Evolutionary conservation across 2,329 filamentous ascomycete genomes (phyloP), one percentile per base, ranked within the genome.

Genomic region (Trichoderma simmonsii): DNA sequence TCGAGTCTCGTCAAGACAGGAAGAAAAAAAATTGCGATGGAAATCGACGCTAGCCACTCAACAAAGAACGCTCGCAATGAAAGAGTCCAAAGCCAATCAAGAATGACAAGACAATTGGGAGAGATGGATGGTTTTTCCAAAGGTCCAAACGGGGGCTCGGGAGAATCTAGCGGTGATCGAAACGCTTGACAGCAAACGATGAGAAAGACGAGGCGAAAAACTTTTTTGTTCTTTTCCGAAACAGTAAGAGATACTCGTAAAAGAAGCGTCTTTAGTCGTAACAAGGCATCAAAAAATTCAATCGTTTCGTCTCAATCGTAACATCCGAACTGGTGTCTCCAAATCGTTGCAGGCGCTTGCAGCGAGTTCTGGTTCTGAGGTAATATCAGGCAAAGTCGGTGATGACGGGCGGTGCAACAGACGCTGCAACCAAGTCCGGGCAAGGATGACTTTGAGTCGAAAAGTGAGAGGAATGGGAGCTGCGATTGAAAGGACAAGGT

Each of bases 231-330:
- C 69, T 61, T 70, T 62, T 51, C n/a, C 59, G 73, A 34, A 51
- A 73, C 60, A 72, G 63, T 57, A 62, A 74, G 48, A 67, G 65
- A 69, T 72, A 66, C 67, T 75, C 67, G 74, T 75, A 72, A 70
- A 21, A 73, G 72, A 73, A 63, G 72, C 74, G 77, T 78, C 73
- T 73, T 70, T 75, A 77, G 73, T 79, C 77, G 77, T 79, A 75
- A 79, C 74, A 76, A 66, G 73, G 72, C 77, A 78, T 78, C 39
- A 78, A 76, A 73, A 78, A 76, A 73, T 73, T 73, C 72, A 69
- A 63, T 67, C 59, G 70, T 73, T 62, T 70, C 70, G 73, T 75
- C 72, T 73, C 73, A 75, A 72, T 76, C 75, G 75, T 76, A 74
- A 76, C 62, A 74, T 74, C 64, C 70, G 69, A 66, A 48, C 43